Evolutionary conservation across 2,329 filamentous ascomycete genomes (phyloP).

Genomic region (Cladosporium sp.): DNA sequence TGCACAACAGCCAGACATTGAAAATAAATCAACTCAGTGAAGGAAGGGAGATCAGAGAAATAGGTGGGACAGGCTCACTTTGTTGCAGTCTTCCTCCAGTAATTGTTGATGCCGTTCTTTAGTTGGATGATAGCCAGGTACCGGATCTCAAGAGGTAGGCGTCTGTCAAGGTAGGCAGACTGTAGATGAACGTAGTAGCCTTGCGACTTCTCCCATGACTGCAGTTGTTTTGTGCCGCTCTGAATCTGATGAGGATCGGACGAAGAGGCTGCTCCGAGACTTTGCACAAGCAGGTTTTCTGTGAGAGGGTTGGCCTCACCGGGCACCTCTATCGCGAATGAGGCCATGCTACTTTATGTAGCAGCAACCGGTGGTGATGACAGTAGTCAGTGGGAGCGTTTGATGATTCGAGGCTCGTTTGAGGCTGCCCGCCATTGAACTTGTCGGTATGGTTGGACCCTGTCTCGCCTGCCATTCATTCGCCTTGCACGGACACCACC

Average conservation of each 20-base stretch:
- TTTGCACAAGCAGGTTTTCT: slow-evolving; percentile 48
- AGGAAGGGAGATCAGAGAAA: background rate
- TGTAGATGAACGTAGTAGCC: slow-evolving; percentile 53
- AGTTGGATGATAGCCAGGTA: slow-evolving; percentile 91
- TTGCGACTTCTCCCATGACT: slow-evolving; percentile 50
- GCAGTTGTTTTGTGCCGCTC: slow-evolving; percentile 53
- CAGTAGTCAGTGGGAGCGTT: background rate
- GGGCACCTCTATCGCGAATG: slow-evolving; percentile 65
- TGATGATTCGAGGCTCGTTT: slow-evolving; percentile 4
- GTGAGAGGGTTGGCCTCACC: slow-evolving; percentile 70
- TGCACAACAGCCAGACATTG: background rate
- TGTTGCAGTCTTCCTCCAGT: slow-evolving; percentile 81
- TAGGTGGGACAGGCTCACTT: slow-evolving; percentile 47
- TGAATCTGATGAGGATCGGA: slow-evolving; percentile 51
- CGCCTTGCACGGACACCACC: background rate
- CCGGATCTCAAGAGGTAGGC: slow-evolving; percentile 73
- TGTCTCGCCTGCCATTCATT: background rate
- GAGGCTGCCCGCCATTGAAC: background rate
- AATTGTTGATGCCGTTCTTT: slow-evolving; percentile 94
- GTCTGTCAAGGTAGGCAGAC: slow-evolving; percentile 76
- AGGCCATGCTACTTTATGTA: slow-evolving; percentile 16
- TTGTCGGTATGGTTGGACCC: background rate
- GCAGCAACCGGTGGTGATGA: too few species aligned
- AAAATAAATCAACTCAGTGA: background rate
- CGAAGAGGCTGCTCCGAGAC: slow-evolving; percentile 51